A percentile compares a stretch with the other conserved stretches of the same genome.
These are phyloP conservation scores for Verbascum thapsus DNA, from an alignment of 257 asterid species.

Conservation along the genomic window DNA sequence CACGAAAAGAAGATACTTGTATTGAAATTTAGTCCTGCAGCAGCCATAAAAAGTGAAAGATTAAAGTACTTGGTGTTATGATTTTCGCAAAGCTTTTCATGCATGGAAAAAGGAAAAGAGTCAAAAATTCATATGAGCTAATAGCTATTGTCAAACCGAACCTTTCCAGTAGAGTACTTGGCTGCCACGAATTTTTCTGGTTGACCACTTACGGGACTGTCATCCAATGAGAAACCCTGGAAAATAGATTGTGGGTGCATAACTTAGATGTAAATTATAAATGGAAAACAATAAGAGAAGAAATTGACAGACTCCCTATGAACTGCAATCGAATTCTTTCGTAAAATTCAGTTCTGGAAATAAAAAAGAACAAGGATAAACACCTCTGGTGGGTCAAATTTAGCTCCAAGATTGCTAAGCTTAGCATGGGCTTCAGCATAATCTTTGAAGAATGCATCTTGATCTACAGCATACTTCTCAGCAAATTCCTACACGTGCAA, in stretches of 20 bases:
- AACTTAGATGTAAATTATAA: background rate
- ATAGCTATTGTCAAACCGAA: slow-evolving; percentile 28
- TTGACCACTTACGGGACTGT: slow-evolving; percentile 42
- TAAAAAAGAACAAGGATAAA: slow-evolving; percentile 23
- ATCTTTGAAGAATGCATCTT: slow-evolving; percentile 86
- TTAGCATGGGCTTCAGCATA: slow-evolving; percentile 97
- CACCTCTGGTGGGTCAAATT: slow-evolving; percentile 96
- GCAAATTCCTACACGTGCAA: slow-evolving; percentile 61
- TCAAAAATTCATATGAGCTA: background rate
- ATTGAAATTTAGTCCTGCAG: slow-evolving; percentile 77
- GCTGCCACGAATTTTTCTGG: slow-evolving; percentile 90
- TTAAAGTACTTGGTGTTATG: slow-evolving; percentile 30
- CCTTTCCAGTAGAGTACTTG: slow-evolving; percentile 89
- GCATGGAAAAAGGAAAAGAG: background rate
- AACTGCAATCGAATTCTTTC: slow-evolving; percentile 4
- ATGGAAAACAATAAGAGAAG: background rate
- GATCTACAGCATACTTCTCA: slow-evolving; percentile 88
- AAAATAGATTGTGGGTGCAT: slow-evolving; percentile 25
- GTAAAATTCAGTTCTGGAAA: background rate
- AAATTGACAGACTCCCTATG: no score
- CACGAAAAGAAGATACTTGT: slow-evolving; percentile 59
- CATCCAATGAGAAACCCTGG: slow-evolving; percentile 84
- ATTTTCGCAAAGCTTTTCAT: slow-evolving; percentile 22
- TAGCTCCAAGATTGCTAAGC: slow-evolving; percentile 95
- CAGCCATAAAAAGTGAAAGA: slow-evolving; percentile 43